phyloP scores from a whole-genome alignment of 805 yeast species.

The Brettanomyces bruxellensis region DNA sequence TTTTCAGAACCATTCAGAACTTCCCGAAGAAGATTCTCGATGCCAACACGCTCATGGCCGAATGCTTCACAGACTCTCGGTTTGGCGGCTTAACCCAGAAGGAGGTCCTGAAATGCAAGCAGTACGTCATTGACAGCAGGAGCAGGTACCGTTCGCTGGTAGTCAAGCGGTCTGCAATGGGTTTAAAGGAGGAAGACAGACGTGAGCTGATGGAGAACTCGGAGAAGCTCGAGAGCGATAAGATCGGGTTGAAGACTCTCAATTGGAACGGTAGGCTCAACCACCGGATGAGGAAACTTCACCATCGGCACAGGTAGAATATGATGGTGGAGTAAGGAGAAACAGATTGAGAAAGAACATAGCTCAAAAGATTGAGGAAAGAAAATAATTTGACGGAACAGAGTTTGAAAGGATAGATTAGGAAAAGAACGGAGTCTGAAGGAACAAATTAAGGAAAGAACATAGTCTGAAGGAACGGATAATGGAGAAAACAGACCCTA shows the following conservation, averaged over 20 bases:
- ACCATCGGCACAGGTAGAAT: slow-evolving; percentile 12
- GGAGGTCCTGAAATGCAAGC: slow-evolving; percentile 70
- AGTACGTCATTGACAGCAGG: slow-evolving; percentile 64
- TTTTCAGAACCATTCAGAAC: slow-evolving; percentile 81
- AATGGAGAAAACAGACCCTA: no score
- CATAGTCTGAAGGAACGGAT: no score
- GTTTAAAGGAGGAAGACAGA: slow-evolving; percentile 23
- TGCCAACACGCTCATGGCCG: slow-evolving; percentile 60
- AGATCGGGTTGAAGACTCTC: slow-evolving; percentile 23
- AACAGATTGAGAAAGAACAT: no score
- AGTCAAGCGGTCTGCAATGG: slow-evolving; percentile 21
- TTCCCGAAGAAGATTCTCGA: slow-evolving; percentile 65
- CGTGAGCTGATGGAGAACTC: slow-evolving; percentile 18
- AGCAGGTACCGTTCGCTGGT: slow-evolving; percentile 27
- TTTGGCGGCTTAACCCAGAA: slow-evolving; percentile 64
- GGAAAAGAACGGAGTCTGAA: no score
- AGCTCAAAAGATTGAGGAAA: no score
- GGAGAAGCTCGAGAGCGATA: slow-evolving; percentile 15
- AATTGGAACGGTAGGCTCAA: slow-evolving; percentile 28
- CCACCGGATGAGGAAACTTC: slow-evolving; percentile 22
- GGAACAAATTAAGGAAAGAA: no score
- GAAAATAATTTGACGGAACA: no score
- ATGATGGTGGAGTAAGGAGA: neutral
- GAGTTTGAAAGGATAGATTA: no score
- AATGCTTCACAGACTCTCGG: slow-evolving; percentile 48